Evolutionary conservation across 495 filamentous ascomycete genomes (phyloP).

Genomic region (Penicillium tannophilum): DNA sequence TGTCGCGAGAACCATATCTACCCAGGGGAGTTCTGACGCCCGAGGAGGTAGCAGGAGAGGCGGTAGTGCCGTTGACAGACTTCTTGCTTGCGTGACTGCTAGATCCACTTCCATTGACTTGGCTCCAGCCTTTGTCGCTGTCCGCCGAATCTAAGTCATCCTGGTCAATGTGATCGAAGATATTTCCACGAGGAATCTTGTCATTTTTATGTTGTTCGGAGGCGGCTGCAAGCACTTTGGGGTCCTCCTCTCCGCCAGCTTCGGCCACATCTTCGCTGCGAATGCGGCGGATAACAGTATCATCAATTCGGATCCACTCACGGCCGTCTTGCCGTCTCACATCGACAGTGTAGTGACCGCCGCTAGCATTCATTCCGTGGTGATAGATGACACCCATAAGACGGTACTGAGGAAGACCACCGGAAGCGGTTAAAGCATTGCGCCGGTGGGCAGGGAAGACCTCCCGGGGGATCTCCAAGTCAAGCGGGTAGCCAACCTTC

Average conservation of each 20-base stretch:
- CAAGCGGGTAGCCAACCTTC: slow-evolving; percentile 90
- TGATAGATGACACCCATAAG: slow-evolving; percentile 95
- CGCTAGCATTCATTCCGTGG: slow-evolving; percentile 92
- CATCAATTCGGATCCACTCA: slow-evolving; percentile 95
- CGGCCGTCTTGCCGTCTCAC: slow-evolving; percentile 88
- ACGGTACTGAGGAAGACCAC: slow-evolving; percentile 74
- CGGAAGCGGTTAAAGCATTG: slow-evolving; percentile 60
- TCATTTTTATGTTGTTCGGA: slow-evolving; percentile 66
- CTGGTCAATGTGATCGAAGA: slow-evolving; percentile 70
- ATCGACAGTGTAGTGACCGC: slow-evolving; percentile 96
- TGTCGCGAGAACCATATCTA: slow-evolving; percentile 79
- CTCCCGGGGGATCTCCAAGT: slow-evolving; percentile 91
- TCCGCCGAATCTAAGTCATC: slow-evolving; percentile 60
- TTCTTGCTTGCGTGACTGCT: slow-evolving; percentile 55
- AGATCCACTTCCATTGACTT: slow-evolving; percentile 66
- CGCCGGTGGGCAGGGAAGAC: slow-evolving; percentile 80
- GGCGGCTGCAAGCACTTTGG: slow-evolving; percentile 64
- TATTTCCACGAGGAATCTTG: slow-evolving; percentile 58
- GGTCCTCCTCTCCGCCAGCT: slow-evolving; percentile 77
- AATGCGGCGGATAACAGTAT: slow-evolving; percentile 85
- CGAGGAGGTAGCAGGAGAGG: slow-evolving; percentile 49
- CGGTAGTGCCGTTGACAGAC: slow-evolving; percentile 66
- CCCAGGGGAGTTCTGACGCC: slow-evolving; percentile 61
- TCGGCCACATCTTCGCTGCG: slow-evolving; percentile 89
- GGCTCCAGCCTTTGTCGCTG: slow-evolving; percentile 77